Conservation (phyloP, 176 grass and related monocot genomes). For the Aegilops longissima region DNA sequence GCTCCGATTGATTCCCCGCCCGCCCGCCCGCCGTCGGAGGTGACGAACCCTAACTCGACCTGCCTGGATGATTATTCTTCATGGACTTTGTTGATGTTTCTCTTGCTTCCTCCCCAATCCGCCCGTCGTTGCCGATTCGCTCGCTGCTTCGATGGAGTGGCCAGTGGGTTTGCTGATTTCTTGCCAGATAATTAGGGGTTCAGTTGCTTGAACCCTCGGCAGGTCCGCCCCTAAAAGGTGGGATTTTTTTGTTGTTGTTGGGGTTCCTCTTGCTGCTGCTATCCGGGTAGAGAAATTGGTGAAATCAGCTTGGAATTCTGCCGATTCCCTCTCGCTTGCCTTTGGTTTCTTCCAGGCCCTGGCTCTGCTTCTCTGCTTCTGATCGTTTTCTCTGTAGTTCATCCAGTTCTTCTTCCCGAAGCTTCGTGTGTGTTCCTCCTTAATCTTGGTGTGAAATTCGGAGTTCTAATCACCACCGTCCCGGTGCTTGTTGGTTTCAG, state of each 20-base stretch:
- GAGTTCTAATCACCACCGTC: neutral
- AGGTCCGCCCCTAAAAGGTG: neutral
- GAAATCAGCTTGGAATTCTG: neutral
- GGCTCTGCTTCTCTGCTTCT: neutral
- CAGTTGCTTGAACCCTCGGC: slow-evolving; percentile 21
- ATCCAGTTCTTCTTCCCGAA: neutral
- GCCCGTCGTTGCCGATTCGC: neutral
- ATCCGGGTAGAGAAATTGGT: neutral
- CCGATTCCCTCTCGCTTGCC: neutral
- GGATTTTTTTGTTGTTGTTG: neutral
- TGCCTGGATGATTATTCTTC: neutral
- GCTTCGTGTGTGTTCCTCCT: neutral
- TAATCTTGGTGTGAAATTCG: neutral
- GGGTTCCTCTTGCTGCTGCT: neutral
- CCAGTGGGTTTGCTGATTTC: neutral
- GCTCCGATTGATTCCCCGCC: neutral
- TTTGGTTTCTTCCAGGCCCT: neutral
- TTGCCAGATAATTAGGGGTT: neutral
- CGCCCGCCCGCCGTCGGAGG: neutral
- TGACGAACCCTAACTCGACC: slow-evolving; percentile 10
- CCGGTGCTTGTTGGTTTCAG: slow-evolving; percentile 12
- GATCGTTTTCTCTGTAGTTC: neutral
- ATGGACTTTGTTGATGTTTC: neutral
- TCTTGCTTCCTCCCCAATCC: neutral
- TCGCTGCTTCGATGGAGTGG: neutral